Evolutionary conservation across 2,329 filamentous ascomycete genomes (phyloP).

Genomic region (Rhinocladiella similis): DNA sequence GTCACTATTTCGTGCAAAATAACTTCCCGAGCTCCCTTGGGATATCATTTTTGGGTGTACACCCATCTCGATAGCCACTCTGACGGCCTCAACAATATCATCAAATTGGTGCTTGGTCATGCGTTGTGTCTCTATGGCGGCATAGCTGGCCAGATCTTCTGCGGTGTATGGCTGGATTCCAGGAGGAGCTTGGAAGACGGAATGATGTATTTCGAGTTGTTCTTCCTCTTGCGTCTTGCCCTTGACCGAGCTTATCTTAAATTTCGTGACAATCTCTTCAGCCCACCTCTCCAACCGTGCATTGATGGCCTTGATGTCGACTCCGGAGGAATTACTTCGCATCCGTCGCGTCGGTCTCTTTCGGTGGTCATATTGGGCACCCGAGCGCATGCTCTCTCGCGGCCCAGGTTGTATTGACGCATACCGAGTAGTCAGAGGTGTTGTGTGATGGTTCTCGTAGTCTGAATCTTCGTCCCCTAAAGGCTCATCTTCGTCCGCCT

Average conservation of each 20-base stretch:
- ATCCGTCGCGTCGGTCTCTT: conserved; percentile 54
- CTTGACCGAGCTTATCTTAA: conserved; percentile 80
- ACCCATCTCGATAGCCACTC: conserved; percentile 82
- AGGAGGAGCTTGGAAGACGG: conserved; percentile 91
- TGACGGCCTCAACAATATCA: conserved; percentile 84
- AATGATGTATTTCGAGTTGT: conserved; percentile 91
- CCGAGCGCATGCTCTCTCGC: conserved; percentile 58
- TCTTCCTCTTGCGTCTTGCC: conserved; percentile 77
- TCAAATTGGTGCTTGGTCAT: conserved; percentile 84
- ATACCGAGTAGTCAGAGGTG: conserved; percentile 63
- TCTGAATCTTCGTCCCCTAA: conserved; percentile 71
- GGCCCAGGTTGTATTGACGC: conserved; percentile 64
- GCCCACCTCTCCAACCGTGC: conserved; percentile 93
- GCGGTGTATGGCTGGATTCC: conserved; percentile 78
- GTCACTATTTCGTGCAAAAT: conserved; percentile 88
- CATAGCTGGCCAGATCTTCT: conserved; percentile 65
- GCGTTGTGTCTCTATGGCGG: conserved; percentile 56
- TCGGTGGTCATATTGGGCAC: conserved; percentile 41
- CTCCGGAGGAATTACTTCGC: conserved; percentile 76
- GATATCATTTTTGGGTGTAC: conserved; percentile 94
- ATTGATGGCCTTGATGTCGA: conserved; percentile 98
- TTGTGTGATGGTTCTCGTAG: conserved; percentile 54
- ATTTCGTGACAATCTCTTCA: conserved; percentile 94
- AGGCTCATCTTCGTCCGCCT: conserved; percentile 65
- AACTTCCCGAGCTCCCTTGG: conserved; percentile 95